A percentile compares a stretch with the other conserved stretches of the same genome.
These are phyloP conservation scores for Trichoderma simmonsii DNA, from an alignment of 2,329 filamentous ascomycete genomes.

Conservation along the genomic window DNA sequence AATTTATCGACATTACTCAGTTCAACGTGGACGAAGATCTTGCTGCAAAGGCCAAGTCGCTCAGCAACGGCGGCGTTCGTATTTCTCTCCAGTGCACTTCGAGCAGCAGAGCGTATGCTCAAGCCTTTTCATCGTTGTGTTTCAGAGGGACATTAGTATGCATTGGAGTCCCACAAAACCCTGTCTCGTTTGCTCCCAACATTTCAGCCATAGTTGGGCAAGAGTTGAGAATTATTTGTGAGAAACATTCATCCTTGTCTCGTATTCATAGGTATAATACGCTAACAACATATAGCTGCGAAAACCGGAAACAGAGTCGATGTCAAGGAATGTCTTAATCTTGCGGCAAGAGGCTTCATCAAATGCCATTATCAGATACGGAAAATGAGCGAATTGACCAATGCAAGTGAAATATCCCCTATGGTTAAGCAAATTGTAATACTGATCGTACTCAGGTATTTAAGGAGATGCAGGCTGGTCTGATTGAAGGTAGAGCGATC, in stretches of 20 bases:
- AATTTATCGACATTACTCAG: constrained; percentile 13
- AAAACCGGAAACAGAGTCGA: not conserved
- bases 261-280: too few relatives aligned
- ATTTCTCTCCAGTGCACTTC: constrained; percentile 26
- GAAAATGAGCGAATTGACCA: not conserved
- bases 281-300: not conserved
- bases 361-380: not conserved
- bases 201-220: not conserved
- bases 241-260: not conserved
- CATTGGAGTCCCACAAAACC: constrained; percentile 25
- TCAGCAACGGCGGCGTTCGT: constrained; percentile 21
- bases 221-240: not conserved
- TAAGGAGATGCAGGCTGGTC: not conserved
- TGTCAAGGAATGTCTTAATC: not conserved
- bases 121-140: constrained; percentile 26
- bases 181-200: not conserved
- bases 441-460: not conserved
- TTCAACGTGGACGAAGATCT: not conserved
- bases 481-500: not conserved
- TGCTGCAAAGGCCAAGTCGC: constrained; percentile 17
- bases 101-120: constrained; percentile 24
- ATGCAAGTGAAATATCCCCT: not conserved
- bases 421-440: too few relatives aligned
- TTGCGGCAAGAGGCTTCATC: not conserved
- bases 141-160: constrained; percentile 29